Conservation (phyloP, 345 rosid genomes). For the Cardamine occulta region DNA sequence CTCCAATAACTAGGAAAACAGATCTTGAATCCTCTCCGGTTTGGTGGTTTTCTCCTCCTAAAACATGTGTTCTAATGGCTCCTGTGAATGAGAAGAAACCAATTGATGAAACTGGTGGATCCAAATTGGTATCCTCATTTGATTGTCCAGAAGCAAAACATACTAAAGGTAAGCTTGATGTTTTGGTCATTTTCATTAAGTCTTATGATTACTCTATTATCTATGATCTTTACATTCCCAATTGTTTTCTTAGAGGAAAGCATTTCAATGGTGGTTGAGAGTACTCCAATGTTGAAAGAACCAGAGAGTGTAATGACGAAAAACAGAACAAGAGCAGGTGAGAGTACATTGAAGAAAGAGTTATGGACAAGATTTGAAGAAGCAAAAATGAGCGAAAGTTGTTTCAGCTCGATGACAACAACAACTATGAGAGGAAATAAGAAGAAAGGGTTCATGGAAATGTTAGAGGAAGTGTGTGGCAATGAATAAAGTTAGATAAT, state of each 20-base stretch:
- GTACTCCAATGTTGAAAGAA: conserved; percentile 72
- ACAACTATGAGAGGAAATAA: conserved; percentile 41
- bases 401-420: conserved; percentile 39
- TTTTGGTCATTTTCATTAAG: background rate
- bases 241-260: conserved; percentile 23
- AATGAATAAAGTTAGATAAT: conserved; percentile 44
- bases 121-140: conserved; percentile 20
- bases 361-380: conserved; percentile 95
- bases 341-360: conserved; percentile 91
- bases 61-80: conserved; percentile 73
- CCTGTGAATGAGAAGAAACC: conserved; percentile 57
- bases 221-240: background rate
- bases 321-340: conserved; percentile 69
- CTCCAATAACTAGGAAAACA: conserved; percentile 51
- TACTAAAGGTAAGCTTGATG: conserved; percentile 28
- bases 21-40: conserved; percentile 66
- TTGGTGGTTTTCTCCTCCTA: conserved; percentile 93
- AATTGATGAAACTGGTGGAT: conserved; percentile 26
- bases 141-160: conserved; percentile 31
- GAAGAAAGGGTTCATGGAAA: conserved; percentile 78
- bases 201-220: background rate
- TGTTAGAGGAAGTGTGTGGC: conserved; percentile 84
- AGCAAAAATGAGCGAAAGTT: conserved; percentile 52
- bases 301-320: conserved; percentile 52
- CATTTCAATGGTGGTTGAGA: conserved; percentile 46